Conservation (phyloP, 2,329 filamentous ascomycete species). For the Phoma sp. region DNA sequence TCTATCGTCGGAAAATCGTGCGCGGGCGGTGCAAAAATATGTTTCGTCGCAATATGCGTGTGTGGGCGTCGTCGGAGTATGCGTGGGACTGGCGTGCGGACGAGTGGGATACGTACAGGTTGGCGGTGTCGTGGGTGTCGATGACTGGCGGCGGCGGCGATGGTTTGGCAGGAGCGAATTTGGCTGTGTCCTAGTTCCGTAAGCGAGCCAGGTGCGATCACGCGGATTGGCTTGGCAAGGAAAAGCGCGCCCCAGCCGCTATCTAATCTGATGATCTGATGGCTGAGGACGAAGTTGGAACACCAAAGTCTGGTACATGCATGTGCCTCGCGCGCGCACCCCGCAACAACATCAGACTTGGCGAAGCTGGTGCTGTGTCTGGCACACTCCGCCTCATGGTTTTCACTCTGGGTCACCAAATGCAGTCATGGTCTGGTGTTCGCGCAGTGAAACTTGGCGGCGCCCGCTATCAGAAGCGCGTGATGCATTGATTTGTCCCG, state of each 20-base stretch:
- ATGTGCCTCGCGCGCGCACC: slow-evolving; percentile 1
- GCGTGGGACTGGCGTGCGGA: neutral
- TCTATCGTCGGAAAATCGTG: slow-evolving; percentile 5
- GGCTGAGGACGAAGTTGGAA: neutral
- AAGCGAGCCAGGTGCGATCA: slow-evolving; percentile 34
- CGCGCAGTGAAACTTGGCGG: slow-evolving; percentile 1
- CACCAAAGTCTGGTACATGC: slow-evolving; percentile 4
- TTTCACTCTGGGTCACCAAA: no score
- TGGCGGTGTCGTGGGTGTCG: slow-evolving; percentile 41
- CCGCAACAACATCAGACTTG: slow-evolving; percentile 6
- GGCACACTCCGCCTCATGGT: no score
- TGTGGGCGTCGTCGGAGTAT: slow-evolving; percentile 1
- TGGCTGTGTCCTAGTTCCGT: slow-evolving; percentile 26
- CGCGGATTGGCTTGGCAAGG: slow-evolving; percentile 28
- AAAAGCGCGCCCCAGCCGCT: neutral
- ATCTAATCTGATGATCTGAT: slow-evolving; percentile 11
- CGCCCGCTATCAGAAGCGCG: slow-evolving; percentile 4
- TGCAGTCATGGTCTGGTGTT: no score
- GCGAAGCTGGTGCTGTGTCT: neutral
- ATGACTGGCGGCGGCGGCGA: slow-evolving; percentile 39
- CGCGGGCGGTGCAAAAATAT: slow-evolving; percentile 5
- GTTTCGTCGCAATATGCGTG: slow-evolving; percentile 13
- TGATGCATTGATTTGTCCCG: slow-evolving; percentile 12
- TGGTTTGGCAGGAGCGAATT: slow-evolving; percentile 31
- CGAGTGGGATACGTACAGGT: slow-evolving; percentile 42